A percentile compares a stretch with the other conserved stretches of the same genome.
Conservation (phyloP, 2,329 filamentous ascomycete species). For the Penicillium sumatraense region DNA sequence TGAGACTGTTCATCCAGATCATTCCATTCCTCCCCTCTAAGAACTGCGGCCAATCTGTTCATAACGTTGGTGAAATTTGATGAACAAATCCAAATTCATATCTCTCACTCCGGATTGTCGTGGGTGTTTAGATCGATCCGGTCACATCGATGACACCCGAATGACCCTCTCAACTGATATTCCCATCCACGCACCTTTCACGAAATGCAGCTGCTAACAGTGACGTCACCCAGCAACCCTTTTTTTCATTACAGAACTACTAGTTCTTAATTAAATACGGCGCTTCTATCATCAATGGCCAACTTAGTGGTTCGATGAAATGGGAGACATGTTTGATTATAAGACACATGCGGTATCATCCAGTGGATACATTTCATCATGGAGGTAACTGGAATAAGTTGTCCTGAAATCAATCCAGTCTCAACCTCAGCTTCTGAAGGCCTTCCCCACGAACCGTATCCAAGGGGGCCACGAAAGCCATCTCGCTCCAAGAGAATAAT, state of each 20-base stretch:
- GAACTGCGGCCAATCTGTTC: background rate
- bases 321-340: too few species aligned
- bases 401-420: too few species aligned
- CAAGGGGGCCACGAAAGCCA: constrained; percentile 60
- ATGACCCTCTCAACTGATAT: background rate
- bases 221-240: background rate
- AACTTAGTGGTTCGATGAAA: too few species aligned
- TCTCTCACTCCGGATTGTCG: background rate
- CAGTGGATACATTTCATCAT: too few species aligned
- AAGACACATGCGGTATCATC: too few species aligned
- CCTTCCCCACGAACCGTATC: constrained; percentile 27
- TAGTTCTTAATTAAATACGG: too few species aligned
- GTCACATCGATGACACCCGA: background rate
- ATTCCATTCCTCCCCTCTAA: background rate
- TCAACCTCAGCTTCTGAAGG: background rate
- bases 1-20: background rate
- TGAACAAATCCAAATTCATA: too few species aligned
- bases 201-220: background rate
- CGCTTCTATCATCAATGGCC: too few species aligned
- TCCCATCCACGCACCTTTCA: background rate
- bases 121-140: background rate
- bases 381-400: too few species aligned
- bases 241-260: too few species aligned
- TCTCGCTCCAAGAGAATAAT: constrained; percentile 60
- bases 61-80: background rate